Conservation (phyloP, 2,329 filamentous ascomycete genomes). For the Fusarium sp. region DNA sequence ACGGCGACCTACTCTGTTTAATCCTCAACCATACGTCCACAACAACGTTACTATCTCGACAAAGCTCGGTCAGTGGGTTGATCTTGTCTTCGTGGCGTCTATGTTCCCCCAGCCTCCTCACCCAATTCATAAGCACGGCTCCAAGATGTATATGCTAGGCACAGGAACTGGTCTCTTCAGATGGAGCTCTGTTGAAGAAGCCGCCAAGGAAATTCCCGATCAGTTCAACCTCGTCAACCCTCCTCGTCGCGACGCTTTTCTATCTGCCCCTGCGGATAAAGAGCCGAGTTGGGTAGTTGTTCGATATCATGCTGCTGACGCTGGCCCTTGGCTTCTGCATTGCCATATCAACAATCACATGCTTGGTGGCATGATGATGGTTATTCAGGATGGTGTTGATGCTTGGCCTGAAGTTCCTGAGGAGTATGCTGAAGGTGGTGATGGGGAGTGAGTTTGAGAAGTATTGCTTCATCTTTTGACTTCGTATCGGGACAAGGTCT, state of each 20-base stretch:
- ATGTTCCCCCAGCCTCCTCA: slow-evolving; percentile 61
- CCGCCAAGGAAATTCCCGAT: slow-evolving; percentile 56
- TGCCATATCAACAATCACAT: slow-evolving; percentile 67
- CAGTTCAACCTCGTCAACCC: slow-evolving; percentile 69
- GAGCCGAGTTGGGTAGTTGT: slow-evolving; percentile 58
- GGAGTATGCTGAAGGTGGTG: slow-evolving; percentile 48
- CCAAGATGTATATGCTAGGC: slow-evolving; percentile 69
- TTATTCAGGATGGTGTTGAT: slow-evolving; percentile 61
- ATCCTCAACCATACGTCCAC: slow-evolving; percentile 47
- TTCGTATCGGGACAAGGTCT: slow-evolving; percentile 17
- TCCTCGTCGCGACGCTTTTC: slow-evolving; percentile 60
- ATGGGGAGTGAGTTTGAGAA: slow-evolving; percentile 26
- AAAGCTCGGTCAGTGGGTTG: slow-evolving; percentile 62
- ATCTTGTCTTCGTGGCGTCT: slow-evolving; percentile 62
- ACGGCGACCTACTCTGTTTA: slow-evolving; percentile 58
- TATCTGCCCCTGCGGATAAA: slow-evolving; percentile 35
- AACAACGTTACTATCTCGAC: slow-evolving; percentile 63
- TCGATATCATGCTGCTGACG: slow-evolving; percentile 63
- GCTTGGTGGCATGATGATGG: slow-evolving; percentile 65
- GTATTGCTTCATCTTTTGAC: too few relatives aligned
- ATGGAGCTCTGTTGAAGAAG: slow-evolving; percentile 65
- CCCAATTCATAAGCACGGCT: slow-evolving; percentile 73
- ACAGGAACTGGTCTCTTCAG: slow-evolving; percentile 61
- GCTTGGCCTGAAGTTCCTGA: slow-evolving; percentile 55
- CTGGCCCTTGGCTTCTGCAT: slow-evolving; percentile 66